Conservation (phyloP, 208 protist genomes). For the Acanthamoeba triangularis region DNA sequence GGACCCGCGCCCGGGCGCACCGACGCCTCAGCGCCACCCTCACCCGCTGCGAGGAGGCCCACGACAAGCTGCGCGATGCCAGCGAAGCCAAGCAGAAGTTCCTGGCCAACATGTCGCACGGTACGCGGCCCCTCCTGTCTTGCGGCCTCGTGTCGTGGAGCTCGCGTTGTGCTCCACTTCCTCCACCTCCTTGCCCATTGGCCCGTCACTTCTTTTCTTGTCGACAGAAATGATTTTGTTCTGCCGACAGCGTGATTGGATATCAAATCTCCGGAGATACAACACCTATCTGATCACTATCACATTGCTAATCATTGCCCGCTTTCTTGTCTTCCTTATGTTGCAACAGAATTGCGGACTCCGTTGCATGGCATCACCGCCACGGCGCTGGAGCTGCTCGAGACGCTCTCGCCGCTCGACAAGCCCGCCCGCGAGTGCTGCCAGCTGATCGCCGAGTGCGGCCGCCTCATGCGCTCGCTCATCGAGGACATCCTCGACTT, state of each 20-base stretch:
- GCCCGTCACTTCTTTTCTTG: no score
- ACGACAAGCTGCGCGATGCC: neutral
- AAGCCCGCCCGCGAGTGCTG: neutral
- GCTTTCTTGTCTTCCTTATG: neutral
- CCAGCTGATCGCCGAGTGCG: conserved; percentile 37
- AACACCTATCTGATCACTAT: no score
- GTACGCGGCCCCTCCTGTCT: neutral
- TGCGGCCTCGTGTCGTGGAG: neutral
- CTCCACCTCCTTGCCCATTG: no score
- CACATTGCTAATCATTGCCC: neutral
- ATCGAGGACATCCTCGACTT: conserved; percentile 71
- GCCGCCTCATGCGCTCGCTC: conserved; percentile 4
- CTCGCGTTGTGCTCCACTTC: no score
- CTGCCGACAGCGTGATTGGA: neutral
- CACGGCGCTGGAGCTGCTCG: conserved; percentile 47
- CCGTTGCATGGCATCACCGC: conserved; percentile 64
- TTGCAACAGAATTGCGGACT: neutral
- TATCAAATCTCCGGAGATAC: neutral
- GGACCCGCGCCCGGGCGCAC: neutral
- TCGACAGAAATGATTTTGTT: no score
- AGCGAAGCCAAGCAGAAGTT: conserved; percentile 29
- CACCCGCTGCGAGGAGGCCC: neutral
- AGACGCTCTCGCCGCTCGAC: neutral
- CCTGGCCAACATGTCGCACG: conserved; percentile 58
- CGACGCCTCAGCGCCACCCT: neutral